Evolutionary conservation across 495 filamentous ascomycete species (phyloP), one percentile per base, ranked within the genome.

Genomic region (Penicillium paxilli): DNA sequence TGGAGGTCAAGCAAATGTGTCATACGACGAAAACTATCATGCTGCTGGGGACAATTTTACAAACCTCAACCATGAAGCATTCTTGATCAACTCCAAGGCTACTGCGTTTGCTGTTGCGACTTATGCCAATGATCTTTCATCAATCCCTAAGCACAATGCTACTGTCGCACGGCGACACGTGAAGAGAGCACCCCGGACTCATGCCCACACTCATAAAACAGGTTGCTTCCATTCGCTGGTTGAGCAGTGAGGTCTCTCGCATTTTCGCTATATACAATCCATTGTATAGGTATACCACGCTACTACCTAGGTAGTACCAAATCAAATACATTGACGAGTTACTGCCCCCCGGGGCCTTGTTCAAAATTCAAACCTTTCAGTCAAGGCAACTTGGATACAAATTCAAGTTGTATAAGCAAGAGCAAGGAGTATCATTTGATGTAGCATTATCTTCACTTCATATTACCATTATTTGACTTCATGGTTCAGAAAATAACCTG

Each of bases 1-100:
- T 45, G 87, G 87, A 47, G 87, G 87, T 21, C 41, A 75, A 45
- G 85, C 79, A 6, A 84, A 84, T 41, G 70, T 80, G 3, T 63
- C 76, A 12, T 82, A 79, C 54, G 87, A 90, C 65, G 59, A 61
- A 23, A 84, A 88, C 66, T 90, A 89, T 59, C 87, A 90, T 67
- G 57, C 61, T 6, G 68, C 66, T 0, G 77, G 79, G 1, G 87
- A 90, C 62, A 78, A 75, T 45, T 57, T 86, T 24, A 68, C 65
- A 33, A 90, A 90, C 62, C 63, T 88, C 35, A 79, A 81, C 54
- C 60, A 75, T 28, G 76, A 77, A 16, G 85, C 85, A 8, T 89
- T 83, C 66, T 55, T 83, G 49, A 56, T 83, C 52, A 86, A 86
- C 57, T 73, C 78, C 17, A 77, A 80, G 73, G 83, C 75, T 5